Base-by-base conservation (phyloP, 169 alveolate species). In the Cytauxzoon felis region DNA sequence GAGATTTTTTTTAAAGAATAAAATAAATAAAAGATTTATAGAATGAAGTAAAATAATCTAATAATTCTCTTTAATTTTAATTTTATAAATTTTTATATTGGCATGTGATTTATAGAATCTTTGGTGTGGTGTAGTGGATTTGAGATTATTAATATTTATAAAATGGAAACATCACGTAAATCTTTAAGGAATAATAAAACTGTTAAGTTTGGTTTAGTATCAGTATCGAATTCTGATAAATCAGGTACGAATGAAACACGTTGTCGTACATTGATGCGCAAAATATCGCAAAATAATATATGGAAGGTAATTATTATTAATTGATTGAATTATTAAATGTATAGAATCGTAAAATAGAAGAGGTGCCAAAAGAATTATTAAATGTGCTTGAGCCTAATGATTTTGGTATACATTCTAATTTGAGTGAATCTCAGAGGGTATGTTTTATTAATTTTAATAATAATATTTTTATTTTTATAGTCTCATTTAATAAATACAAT, bases 141-240 rank as follows among this genome's bases (percentile, higher is more conserved):
- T n/a, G n/a, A n/a, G n/a, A n/a, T n/a, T n/a, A n/a, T n/a, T n/a
- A n/a, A n/a, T n/a, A n/a, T n/a, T n/a, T n/a, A n/a, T 38, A 38
- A 13, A 38, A 38, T 38, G 45, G 45, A 26, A 48, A 13, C 42
- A 11, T 18, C 49, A 24, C n/a, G n/a, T n/a, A n/a, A n/a, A n/a
- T n/a, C n/a, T n/a, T n/a, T n/a, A n/a, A n/a, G n/a, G n/a, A n/a
- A n/a, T 9, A 9, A 48, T 29, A 71, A 71, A 26, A 34, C 50
- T 18, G 82, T 71, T 13, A 71, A 73, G 27, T 71, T 71, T 52
- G 57, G 63, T 56, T 49, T 71, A 18, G 82, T 71, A 19, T 61
- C 82, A 19, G 82, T 76, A 6, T 71, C 82, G n/a, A 45, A 52
- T 18, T 62, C 82, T 51, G 82, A 71, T 40, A 64, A 64, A 5